These are phyloP conservation scores for Verticillium tricorpus DNA, from an alignment of 2,329 filamentous ascomycete genomes.

Conservation along the genomic window DNA sequence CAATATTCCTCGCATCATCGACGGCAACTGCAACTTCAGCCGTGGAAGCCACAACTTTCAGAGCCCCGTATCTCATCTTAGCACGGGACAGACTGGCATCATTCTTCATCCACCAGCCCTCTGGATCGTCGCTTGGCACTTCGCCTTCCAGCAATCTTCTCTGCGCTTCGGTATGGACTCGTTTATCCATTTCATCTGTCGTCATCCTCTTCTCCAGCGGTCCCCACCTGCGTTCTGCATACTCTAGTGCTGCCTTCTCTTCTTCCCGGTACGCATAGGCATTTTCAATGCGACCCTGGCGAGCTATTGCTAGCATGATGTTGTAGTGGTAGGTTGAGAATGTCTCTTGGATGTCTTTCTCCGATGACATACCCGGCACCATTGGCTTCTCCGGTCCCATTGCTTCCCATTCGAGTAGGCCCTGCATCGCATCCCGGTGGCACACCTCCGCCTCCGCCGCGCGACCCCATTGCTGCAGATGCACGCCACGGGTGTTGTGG, in stretches of 20 bases:
- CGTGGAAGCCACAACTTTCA: background rate
- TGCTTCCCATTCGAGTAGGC: background rate
- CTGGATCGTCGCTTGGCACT: background rate
- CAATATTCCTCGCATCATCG: background rate
- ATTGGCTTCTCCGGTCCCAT: background rate
- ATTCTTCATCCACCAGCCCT: background rate
- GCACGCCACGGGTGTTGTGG: background rate
- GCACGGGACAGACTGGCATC: background rate
- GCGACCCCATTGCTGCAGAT: background rate
- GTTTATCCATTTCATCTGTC: background rate
- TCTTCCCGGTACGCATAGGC: background rate
- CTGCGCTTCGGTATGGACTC: background rate
- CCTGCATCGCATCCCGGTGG: background rate
- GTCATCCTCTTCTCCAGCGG: background rate
- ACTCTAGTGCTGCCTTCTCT: background rate
- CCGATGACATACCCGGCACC: background rate
- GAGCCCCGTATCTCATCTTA: background rate
- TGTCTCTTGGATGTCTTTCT: background rate
- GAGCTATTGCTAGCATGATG: background rate
- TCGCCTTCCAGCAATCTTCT: background rate
- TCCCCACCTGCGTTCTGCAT: background rate
- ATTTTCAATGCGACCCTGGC: background rate
- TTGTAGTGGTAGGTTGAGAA: background rate
- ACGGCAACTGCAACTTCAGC: background rate
- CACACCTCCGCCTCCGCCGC: background rate